Conservation (phyloP, 345 rosid species). For the Angophora floribunda region DNA sequence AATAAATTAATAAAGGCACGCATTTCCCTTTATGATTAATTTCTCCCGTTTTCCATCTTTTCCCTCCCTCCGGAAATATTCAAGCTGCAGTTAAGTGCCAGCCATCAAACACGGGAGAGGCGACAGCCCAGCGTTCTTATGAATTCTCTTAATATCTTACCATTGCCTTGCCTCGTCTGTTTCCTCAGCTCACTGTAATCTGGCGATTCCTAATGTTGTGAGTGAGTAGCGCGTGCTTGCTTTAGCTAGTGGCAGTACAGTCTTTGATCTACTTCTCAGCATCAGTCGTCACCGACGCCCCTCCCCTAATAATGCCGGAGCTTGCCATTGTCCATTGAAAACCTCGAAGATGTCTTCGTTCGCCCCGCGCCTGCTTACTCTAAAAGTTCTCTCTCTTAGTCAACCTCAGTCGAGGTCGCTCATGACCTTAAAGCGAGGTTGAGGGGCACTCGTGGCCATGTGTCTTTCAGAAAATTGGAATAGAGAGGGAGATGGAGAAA, state of each 20-base stretch:
- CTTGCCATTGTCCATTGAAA: background rate
- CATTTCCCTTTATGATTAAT: background rate
- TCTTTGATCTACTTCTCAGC: background rate
- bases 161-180: background rate
- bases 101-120: background rate
- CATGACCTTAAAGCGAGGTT: background rate
- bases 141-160: background rate
- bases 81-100: background rate
- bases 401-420: background rate
- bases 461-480: background rate
- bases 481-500: background rate
- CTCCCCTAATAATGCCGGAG: background rate
- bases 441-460: background rate
- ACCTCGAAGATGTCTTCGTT: background rate
- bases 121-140: too few relatives aligned
- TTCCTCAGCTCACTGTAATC: background rate
- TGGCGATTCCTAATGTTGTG: background rate
- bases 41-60: background rate
- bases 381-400: background rate
- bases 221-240: background rate
- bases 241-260: background rate
- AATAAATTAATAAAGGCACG: background rate
- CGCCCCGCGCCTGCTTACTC: fast-evolving
- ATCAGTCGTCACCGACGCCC: background rate
- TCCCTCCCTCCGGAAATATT: background rate